phyloP scores from a whole-genome alignment of 768 basidiomycete genomes.

The Podaxis carcinomalis region DNA sequence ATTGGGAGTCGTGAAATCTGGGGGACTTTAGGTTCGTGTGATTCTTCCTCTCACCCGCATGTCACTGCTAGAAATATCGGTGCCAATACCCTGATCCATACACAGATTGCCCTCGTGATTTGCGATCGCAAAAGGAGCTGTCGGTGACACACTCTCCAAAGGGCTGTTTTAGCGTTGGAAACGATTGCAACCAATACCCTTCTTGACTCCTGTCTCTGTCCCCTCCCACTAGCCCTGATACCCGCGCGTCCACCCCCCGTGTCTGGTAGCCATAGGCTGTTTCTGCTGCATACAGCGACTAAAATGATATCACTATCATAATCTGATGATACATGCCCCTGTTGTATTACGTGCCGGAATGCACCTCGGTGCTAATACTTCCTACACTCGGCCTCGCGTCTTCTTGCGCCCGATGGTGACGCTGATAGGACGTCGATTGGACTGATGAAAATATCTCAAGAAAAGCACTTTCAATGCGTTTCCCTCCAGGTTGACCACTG shows the following conservation, averaged over 20 bases:
- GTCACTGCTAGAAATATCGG: background rate
- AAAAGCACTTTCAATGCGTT: background rate
- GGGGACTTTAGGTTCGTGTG: background rate
- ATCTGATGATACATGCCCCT: background rate
- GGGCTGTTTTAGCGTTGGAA: background rate
- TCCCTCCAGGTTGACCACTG: background rate
- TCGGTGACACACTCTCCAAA: background rate
- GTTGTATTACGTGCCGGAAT: background rate
- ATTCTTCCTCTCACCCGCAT: background rate
- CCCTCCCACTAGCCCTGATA: background rate
- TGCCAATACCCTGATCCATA: background rate
- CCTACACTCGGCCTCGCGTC: background rate
- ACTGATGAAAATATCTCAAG: background rate
- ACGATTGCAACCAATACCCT: background rate
- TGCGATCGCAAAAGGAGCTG: background rate
- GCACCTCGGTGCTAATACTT: background rate
- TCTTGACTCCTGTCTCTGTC: background rate
- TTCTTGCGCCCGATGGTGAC: background rate
- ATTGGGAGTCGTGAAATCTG: background rate
- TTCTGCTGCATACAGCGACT: background rate
- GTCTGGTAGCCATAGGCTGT: background rate
- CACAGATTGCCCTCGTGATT: background rate
- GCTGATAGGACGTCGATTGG: background rate
- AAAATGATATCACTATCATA: constrained; percentile 2
- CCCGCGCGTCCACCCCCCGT: background rate